A percentile compares a stretch with the other conserved stretches of the same genome.
These are phyloP conservation scores for Coemansia guatemalensis DNA, from an alignment of 192 early-diverging fungal genomes.

Conservation along the genomic window DNA sequence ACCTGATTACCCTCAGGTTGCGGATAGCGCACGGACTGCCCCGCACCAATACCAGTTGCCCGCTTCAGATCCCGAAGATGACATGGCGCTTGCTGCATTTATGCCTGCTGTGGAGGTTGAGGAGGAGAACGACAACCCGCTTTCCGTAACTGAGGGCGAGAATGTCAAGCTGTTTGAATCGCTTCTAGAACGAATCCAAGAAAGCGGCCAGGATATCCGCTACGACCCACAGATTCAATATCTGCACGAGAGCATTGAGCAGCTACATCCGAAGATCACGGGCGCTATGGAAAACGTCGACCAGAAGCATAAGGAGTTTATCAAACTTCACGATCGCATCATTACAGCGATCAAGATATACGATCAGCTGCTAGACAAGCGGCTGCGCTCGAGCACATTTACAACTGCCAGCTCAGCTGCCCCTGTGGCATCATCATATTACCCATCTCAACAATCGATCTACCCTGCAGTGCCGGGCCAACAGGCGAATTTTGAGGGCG, in stretches of 20 bases:
- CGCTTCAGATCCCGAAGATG: slow-evolving; percentile 5
- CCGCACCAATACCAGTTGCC: background rate
- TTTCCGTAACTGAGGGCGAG: slow-evolving; percentile 78
- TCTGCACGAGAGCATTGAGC: slow-evolving; percentile 83
- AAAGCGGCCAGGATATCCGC: slow-evolving; percentile 73
- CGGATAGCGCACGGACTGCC: slow-evolving; percentile 1
- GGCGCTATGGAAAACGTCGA: slow-evolving; percentile 71
- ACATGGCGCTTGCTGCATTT: slow-evolving; percentile 26
- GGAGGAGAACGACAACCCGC: slow-evolving; percentile 54
- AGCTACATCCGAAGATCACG: slow-evolving; percentile 82
- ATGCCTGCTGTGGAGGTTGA: slow-evolving; percentile 34
- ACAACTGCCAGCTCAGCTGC: slow-evolving; percentile 13
- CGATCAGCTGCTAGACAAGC: slow-evolving; percentile 82
- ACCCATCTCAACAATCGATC: slow-evolving; percentile 36
- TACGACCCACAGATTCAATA: slow-evolving; percentile 77
- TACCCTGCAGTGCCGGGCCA: slow-evolving; percentile 35
- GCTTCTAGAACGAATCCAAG: slow-evolving; percentile 78
- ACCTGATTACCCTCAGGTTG: slow-evolving; percentile 26
- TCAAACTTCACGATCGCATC: slow-evolving; percentile 82
- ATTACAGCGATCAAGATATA: slow-evolving; percentile 79
- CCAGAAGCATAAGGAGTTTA: slow-evolving; percentile 75
- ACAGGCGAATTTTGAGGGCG: slow-evolving; percentile 29
- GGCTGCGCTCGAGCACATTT: slow-evolving; percentile 56
- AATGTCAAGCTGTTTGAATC: slow-evolving; percentile 89
- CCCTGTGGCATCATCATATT: slow-evolving; percentile 11